Evolutionary conservation across 352 stramenopile species (phyloP).

Genomic region (Plasmopara halstedii): DNA sequence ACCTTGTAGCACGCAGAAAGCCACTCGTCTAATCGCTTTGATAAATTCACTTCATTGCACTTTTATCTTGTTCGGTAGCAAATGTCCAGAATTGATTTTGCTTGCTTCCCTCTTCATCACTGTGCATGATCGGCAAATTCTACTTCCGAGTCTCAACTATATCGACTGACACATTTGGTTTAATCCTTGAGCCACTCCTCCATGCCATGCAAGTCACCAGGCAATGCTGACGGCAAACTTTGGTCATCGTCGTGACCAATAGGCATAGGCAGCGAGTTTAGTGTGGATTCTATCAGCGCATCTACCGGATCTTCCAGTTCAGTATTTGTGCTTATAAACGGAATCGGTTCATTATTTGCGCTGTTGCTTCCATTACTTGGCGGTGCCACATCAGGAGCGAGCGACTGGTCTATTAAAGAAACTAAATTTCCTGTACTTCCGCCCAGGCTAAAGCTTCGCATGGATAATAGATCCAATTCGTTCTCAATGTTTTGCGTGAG

Average conservation of each 20-base stretch:
- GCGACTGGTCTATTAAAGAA: slow-evolving; percentile 12
- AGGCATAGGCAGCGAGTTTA: slow-evolving; percentile 59
- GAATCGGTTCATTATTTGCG: slow-evolving; percentile 29
- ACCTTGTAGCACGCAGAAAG: background rate
- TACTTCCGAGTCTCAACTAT: slow-evolving; percentile 6
- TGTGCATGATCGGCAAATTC: background rate
- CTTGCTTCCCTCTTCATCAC: background rate
- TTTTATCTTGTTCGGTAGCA: slow-evolving; percentile 12
- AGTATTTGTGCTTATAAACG: slow-evolving; percentile 28
- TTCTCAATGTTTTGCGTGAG: slow-evolving; percentile 78
- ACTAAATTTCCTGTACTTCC: slow-evolving; percentile 3
- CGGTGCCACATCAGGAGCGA: slow-evolving; percentile 4
- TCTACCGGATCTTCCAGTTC: slow-evolving; percentile 46
- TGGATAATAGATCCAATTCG: slow-evolving; percentile 68
- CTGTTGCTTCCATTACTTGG: slow-evolving; percentile 7
- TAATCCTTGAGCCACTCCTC: slow-evolving; percentile 78
- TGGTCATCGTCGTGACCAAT: slow-evolving; percentile 47
- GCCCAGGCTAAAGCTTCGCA: slow-evolving; percentile 43
- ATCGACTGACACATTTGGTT: slow-evolving; percentile 19
- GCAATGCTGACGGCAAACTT: slow-evolving; percentile 39
- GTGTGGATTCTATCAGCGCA: slow-evolving; percentile 39
- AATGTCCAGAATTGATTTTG: slow-evolving; percentile 1
- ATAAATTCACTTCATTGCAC: slow-evolving; percentile 10
- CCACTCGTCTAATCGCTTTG: background rate
- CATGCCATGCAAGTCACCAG: slow-evolving; percentile 68